phyloP scores from a whole-genome alignment of 371 early-diverging fungal genomes.

The Zancudomyces culisetae region DNA sequence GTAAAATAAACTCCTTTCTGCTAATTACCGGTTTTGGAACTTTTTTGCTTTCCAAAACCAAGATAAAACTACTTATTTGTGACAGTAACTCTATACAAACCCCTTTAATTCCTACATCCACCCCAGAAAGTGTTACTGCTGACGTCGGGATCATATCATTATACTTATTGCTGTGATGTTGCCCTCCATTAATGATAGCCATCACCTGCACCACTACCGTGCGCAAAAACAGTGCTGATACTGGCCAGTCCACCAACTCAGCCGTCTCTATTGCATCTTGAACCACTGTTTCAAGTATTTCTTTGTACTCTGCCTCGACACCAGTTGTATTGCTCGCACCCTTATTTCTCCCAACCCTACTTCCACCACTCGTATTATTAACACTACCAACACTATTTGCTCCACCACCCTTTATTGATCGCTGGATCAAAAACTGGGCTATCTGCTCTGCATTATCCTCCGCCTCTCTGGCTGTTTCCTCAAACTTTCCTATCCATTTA shows the following conservation, averaged over 20 bases:
- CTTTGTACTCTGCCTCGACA: slow-evolving; percentile 48
- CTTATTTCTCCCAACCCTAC: too few species aligned
- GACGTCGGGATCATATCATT: too few species aligned
- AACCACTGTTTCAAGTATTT: slow-evolving; percentile 42
- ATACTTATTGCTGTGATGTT: too few species aligned
- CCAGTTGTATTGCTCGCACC: slow-evolving; percentile 1
- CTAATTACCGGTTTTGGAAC: background rate
- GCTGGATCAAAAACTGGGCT: slow-evolving; percentile 38
- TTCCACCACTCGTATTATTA: too few species aligned
- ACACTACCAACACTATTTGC: too few species aligned
- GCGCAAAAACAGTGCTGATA: slow-evolving; percentile 46
- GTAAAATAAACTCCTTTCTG: background rate
- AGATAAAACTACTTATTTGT: too few species aligned
- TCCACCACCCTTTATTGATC: too few species aligned
- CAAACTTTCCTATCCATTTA: background rate
- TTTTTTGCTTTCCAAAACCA: background rate
- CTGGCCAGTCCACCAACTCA: slow-evolving; percentile 82
- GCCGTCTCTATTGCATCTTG: slow-evolving; percentile 50
- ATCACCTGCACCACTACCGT: too few species aligned
- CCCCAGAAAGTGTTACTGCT: too few species aligned
- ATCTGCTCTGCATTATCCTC: slow-evolving; percentile 37
- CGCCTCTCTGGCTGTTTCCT: slow-evolving; percentile 15
- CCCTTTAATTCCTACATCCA: too few species aligned
- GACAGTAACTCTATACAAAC: too few species aligned
- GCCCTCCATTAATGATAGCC: too few species aligned